Evolutionary conservation across 495 filamentous ascomycete genomes (phyloP).

Genomic region (Rostrohypoxylon terebratum): DNA sequence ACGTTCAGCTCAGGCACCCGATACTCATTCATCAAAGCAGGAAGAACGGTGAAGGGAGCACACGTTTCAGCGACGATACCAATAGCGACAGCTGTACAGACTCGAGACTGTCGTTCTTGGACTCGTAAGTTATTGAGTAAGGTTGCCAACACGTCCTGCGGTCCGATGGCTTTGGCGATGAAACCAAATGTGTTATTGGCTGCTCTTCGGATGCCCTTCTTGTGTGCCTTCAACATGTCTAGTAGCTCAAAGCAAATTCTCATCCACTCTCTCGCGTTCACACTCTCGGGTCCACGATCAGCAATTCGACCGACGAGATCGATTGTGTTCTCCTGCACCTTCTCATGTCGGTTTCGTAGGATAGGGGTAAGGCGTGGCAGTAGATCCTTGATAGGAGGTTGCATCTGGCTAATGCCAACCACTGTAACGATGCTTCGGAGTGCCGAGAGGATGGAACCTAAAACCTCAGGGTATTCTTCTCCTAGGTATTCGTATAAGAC

Average conservation of each 20-base stretch:
- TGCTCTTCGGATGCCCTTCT: constrained; percentile 97
- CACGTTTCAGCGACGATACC: constrained; percentile 99
- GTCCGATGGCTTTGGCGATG: constrained; percentile 99
- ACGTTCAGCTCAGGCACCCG: constrained; percentile 98
- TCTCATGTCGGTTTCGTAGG: constrained; percentile 97
- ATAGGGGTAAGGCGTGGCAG: constrained; percentile 96
- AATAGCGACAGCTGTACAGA: constrained; percentile 98
- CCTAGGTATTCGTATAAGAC: constrained; percentile 99
- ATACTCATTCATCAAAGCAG: constrained; percentile 99
- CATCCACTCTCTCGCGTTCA: constrained; percentile 99
- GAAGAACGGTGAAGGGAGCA: constrained; percentile 98
- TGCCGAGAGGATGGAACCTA: constrained; percentile 96
- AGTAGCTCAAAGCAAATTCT: constrained; percentile 98
- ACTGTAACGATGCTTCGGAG: constrained; percentile 97
- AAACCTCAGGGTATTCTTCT: constrained; percentile 98
- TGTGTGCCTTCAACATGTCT: constrained; percentile 99
- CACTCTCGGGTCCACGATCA: constrained; percentile 93
- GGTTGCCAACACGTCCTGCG: constrained; percentile 95
- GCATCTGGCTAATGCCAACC: constrained; percentile 98
- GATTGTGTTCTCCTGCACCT: constrained; percentile 99
- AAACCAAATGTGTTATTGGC: constrained; percentile 99
- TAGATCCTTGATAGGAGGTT: constrained; percentile 97
- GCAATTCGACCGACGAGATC: constrained; percentile 98
- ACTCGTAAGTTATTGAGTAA: constrained; percentile 96
- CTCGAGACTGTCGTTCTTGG: constrained; percentile 96